These are phyloP conservation scores for Erysimum cheiri DNA, from an alignment of 441 rosid species.

Conservation along the genomic window DNA sequence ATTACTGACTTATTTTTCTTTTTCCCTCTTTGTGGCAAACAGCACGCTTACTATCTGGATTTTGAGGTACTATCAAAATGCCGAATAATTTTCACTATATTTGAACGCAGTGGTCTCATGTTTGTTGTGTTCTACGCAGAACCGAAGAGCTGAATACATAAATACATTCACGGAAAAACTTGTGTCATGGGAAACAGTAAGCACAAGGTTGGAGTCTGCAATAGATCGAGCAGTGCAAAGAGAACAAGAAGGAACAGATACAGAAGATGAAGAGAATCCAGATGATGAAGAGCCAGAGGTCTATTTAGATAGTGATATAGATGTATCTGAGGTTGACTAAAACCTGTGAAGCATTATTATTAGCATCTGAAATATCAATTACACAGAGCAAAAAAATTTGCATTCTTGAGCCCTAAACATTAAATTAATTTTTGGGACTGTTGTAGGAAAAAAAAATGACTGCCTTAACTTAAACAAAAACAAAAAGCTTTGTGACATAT, in stretches of 20 bases:
- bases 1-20: constrained; percentile 23
- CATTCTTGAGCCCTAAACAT: neutral
- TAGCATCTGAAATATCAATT: constrained; percentile 33
- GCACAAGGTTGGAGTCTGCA: constrained; percentile 70
- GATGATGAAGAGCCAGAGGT: constrained; percentile 48
- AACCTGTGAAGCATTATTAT: constrained; percentile 11
- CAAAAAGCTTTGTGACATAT: constrained; percentile 3
- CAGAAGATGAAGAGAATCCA: constrained; percentile 53
- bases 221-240: constrained; percentile 62
- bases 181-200: constrained; percentile 91
- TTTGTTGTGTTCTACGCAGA: constrained; percentile 51
- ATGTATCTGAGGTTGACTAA: constrained; percentile 59
- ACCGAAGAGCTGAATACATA: constrained; percentile 69
- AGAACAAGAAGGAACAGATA: constrained; percentile 64
- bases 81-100: constrained; percentile 13
- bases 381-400: neutral
- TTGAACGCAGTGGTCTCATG: constrained; percentile 23
- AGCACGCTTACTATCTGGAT: constrained; percentile 96
- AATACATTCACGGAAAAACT: constrained; percentile 73
- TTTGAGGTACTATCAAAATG: constrained; percentile 61
- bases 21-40: constrained; percentile 39
- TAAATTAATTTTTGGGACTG: constrained; percentile 15
- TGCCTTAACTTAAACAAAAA: too few relatives aligned
- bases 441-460: neutral
- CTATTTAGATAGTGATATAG: constrained; percentile 59